Base-by-base conservation (phyloP, 371 early-diverging fungal genomes). In the Batkoa obscura region DNA sequence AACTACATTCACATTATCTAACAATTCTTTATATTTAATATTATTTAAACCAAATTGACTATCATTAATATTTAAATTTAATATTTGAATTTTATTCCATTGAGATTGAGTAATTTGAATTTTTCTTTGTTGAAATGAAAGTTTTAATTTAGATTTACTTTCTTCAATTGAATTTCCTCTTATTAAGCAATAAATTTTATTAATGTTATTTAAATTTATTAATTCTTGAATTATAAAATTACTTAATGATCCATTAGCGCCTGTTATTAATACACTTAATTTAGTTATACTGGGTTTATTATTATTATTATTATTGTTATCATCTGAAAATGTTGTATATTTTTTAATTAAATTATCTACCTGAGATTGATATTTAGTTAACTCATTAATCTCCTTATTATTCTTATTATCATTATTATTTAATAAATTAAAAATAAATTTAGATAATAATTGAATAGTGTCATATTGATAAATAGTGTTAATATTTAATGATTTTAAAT, bases 1-100 rank as follows among this genome's bases (percentile, higher is more conserved):
- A 42, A 58, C 31, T 15, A 30, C 6, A 13, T 42, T 50, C 6
- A 49, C 50, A 2, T 48, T 50, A 6, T 12, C 17, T n/a, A 17
- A 30, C 4, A 58, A 2, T 1, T 30, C 13, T n/a, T 49, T 37
- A 42, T 50, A 58, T 2, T 9, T 42, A 9, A 15, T 39, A 3
- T 37, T 23, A 8, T 57, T 52, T 6, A 66, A 61, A 4, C 70
- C 70, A 0, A 72, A 59, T 0, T 59, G 58, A 0, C 46, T 59
- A 0, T 68, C 62, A 36, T 46, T 43, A 8, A 67, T 34, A 38
- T 55, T 49, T 51, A 60, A 55, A 2, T 60, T 59, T 3, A 64
- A 47, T 3, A 33, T 9, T 1, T 54, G 59, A 58, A 48, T 23
- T 4, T 32, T 23, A 30, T 3, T 13, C 5, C 4, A 48, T 12